phyloP scores from a whole-genome alignment of 1,284 basidiomycete genomes.

The Pholiota adiposa region DNA sequence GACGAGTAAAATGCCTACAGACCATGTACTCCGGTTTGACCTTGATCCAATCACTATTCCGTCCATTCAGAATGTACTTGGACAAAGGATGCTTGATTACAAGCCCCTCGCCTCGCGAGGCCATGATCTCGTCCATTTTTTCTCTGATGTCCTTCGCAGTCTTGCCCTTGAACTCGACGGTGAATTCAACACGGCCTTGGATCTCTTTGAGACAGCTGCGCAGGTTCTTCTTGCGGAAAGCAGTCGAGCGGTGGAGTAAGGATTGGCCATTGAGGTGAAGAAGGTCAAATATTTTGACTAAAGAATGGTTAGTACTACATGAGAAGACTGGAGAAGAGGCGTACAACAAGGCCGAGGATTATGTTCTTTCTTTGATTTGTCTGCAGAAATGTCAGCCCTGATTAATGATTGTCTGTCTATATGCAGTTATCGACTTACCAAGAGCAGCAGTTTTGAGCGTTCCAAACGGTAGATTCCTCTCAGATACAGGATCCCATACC shows the following conservation, averaged over 20 bases:
- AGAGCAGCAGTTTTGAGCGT: slow-evolving; percentile 89
- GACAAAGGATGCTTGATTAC: slow-evolving; percentile 86
- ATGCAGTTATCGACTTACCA: slow-evolving; percentile 49
- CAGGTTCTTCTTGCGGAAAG: slow-evolving; percentile 74
- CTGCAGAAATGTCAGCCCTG: slow-evolving; percentile 42
- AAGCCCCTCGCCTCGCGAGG: slow-evolving; percentile 85
- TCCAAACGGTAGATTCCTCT: slow-evolving; percentile 88
- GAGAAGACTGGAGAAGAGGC: slow-evolving; percentile 32
- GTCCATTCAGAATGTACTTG: slow-evolving; percentile 82
- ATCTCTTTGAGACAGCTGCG: slow-evolving; percentile 64
- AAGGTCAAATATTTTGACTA: slow-evolving; percentile 92
- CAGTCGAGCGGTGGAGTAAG: slow-evolving; percentile 63
- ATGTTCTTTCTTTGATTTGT: slow-evolving; percentile 69
- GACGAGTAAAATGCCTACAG: slow-evolving; percentile 21
- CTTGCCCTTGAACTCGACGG: slow-evolving; percentile 71
- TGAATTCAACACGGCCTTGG: slow-evolving; percentile 80
- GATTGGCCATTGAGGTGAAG: slow-evolving; percentile 83
- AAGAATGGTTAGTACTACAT: slow-evolving; percentile 5
- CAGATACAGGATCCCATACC: slow-evolving; percentile 90
- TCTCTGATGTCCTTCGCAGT: slow-evolving; percentile 80
- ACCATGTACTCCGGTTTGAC: slow-evolving; percentile 96
- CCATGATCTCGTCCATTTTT: slow-evolving; percentile 83
- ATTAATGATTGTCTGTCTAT: background rate
- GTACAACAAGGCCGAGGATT: slow-evolving; percentile 88
- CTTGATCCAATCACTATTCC: slow-evolving; percentile 93